A percentile compares a stretch with the other conserved stretches of the same genome.
Conservation (phyloP, 1,284 basidiomycete species). For the Apiotrichum sp. region DNA sequence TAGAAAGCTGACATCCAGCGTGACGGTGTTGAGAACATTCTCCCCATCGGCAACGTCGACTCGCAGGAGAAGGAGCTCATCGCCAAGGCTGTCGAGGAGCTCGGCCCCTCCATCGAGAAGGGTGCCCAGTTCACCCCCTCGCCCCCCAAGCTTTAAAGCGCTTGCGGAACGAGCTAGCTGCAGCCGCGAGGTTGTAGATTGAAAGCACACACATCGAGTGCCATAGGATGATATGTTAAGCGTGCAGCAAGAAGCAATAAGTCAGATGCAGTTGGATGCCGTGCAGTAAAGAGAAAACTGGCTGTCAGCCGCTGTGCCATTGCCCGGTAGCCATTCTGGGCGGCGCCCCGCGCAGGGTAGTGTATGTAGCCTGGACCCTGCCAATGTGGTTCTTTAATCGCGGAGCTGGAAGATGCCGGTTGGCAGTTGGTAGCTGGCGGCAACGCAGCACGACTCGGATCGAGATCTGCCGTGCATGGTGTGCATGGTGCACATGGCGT, state of each 20-base stretch:
- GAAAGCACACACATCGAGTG: background rate
- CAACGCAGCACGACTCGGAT: no score
- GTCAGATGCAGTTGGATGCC: background rate
- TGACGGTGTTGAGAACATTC: slow-evolving; percentile 53
- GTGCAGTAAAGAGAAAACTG: no score
- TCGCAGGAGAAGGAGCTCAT: slow-evolving; percentile 51
- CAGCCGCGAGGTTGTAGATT: background rate
- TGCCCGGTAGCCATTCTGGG: no score
- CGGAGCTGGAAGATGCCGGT: no score
- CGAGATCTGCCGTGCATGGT: no score
- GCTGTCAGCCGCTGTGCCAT: no score
- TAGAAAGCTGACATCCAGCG: slow-evolving; percentile 23
- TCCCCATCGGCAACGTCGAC: slow-evolving; percentile 51
- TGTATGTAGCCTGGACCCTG: no score
- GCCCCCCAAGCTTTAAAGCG: slow-evolving; percentile 42
- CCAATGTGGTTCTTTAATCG: no score
- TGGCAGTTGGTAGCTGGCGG: no score
- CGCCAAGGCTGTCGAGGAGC: slow-evolving; percentile 51
- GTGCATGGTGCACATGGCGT: no score
- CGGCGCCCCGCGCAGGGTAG: no score
- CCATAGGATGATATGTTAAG: background rate
- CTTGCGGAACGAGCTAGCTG: background rate
- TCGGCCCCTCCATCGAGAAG: slow-evolving; percentile 54
- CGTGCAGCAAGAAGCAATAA: background rate
- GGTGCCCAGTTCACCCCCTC: slow-evolving; percentile 42